Base-by-base conservation (phyloP, 2,329 filamentous ascomycete genomes). In the Endoconidiophora polonica region DNA sequence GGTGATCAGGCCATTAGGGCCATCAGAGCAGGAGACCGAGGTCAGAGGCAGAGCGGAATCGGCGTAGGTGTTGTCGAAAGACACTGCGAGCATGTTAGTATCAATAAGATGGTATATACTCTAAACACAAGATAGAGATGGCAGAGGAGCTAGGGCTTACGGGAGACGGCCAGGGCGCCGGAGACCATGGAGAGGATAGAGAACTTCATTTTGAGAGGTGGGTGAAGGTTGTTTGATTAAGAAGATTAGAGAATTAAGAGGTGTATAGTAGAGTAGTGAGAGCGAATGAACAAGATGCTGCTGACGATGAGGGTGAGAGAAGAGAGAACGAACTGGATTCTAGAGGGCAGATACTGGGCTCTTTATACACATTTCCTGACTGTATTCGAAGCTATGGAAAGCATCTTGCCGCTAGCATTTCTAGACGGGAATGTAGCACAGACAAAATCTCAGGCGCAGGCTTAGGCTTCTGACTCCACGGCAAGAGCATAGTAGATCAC, bases 21-120 rank as follows among this genome's bases (percentile, higher is more conserved):
- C 81, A 59, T 85, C 76, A 29, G 76, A 81, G 73, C 81, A 86
- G 54, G 78, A 62, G 42, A 86, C 71, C 4, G 59, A 62, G 33
- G 64, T 68, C 49, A 88, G 62, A 42, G 73, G 68, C 52, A 77
- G 72, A 53, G 56, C 56, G 43, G 61, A 61, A 55, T 80, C 66
- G 60, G 88, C 83, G 66, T 85, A 91, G 60, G 72, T 77, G 18
- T 67, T 65, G 65, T 88, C 83, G 64, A 80, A 90, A 56, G 79
- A 81, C 59, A 87, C 81, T 62, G 59, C 5, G 29, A 41, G 18
- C 9, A 9, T 16, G 26, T 46, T 39, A 48, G 36, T 29, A 9
- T 40, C 14, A 33, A 33, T 12, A 2, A 6, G 2, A 20, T 16
- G 36, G 10, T 33, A 33, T 33, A 3, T 10, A 33, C 4, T 12